Evolutionary conservation across 148 eudicot species (phyloP), one percentile per base, ranked within the genome.

Genomic region (Rhododendron williamsianum): DNA sequence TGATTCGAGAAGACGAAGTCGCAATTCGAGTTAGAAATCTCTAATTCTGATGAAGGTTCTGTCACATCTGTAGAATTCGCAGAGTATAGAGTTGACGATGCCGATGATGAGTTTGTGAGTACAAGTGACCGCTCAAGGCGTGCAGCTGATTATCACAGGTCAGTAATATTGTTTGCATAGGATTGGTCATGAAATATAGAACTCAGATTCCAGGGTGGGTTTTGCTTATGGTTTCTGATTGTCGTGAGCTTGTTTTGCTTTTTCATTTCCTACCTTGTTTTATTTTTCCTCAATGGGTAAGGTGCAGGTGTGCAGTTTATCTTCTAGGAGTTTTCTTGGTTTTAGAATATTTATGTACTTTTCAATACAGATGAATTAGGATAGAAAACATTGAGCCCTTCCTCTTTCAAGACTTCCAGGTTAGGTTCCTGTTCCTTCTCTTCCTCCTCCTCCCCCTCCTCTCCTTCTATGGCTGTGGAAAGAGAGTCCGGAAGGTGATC

Each of bases 1-100:
- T 80, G 89, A 86, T 84, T 83, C 92, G 36, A 94, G 96, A 87
- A 91, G 99, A 89, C 94, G 93, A 84, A 93, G 89, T 86, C 93
- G 90, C 21, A 92, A 87, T 69, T 88, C 91, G 65, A 93, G 93
- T 85, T 90, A 89, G 94, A 94, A 88, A 91, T 93, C 36, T 96
- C 98, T 10, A 92, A 93, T 88, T 96, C 99, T 27, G 98, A 96
- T 89, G 99, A 95, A 88, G 95, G 99, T 85, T 96, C 98, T 63
- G 94, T 94, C 83, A 89, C 95, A 84, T 96, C 99, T 54, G 83
- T 90, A 41, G 98, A 93, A 87, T 89, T 91, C 88, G 83, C 90
- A 58, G 98, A 96, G 54, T 91, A 91, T 85, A 89, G 97, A 73
- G 93, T 87, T 72, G 97, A 93, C 58, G 97, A 89, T 87, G 85